Percentiles rank a stretch among this genome's conserved stretches.
Conservation (phyloP, 495 filamentous ascomycete species). For the Letharia lupina region DNA sequence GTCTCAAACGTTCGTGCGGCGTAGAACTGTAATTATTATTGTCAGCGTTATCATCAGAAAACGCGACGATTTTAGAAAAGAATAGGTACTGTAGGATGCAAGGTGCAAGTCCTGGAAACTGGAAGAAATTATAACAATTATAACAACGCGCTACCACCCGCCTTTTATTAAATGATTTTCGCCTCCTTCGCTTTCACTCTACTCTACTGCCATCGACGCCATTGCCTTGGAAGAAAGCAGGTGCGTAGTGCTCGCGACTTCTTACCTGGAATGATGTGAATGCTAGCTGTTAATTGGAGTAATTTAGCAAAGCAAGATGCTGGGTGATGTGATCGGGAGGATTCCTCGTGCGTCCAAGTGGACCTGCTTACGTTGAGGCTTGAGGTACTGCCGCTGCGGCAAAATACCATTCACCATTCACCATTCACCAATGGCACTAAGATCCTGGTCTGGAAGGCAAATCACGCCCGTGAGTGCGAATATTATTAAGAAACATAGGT, state of each 20-base stretch:
- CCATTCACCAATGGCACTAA: slow-evolving; percentile 2
- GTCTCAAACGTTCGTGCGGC: neutral
- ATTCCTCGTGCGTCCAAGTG: slow-evolving; percentile 7
- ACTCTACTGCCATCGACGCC: neutral
- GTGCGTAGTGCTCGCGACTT: neutral
- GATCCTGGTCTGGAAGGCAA: neutral
- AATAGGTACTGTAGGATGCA: neutral
- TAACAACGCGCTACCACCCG: slow-evolving; percentile 14
- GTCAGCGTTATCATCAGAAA: too few species aligned
- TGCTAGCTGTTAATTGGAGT: neutral
- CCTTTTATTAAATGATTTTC: slow-evolving; percentile 12
- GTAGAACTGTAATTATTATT: neutral
- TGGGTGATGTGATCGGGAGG: slow-evolving; percentile 13
- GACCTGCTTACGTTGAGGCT: slow-evolving; percentile 5
- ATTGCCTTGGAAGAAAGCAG: neutral
- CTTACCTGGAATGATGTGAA: slow-evolving; percentile 4
- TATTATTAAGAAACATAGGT: neutral
- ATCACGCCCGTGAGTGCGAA: neutral
- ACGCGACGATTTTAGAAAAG: neutral
- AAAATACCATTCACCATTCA: neutral
- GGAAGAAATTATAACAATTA: neutral
- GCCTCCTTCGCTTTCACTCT: slow-evolving; percentile 6
- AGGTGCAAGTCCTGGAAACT: neutral
- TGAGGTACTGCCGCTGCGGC: slow-evolving; percentile 21
- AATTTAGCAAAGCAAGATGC: neutral